phyloP scores from a whole-genome alignment of 2,329 filamentous ascomycete genomes.

The Calonectria henricotiae region DNA sequence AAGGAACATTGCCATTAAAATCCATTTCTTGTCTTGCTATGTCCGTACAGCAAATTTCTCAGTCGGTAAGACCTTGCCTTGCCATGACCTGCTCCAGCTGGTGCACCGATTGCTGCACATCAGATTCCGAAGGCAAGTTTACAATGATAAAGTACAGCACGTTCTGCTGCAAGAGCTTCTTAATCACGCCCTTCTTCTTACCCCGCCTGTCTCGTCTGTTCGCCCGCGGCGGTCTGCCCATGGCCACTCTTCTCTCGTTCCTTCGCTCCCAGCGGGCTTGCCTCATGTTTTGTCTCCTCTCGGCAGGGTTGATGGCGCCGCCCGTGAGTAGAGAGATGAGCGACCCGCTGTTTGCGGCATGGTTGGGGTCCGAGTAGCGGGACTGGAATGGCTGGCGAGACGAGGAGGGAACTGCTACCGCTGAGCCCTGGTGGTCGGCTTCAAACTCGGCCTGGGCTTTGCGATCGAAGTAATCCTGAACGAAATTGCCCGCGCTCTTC shows the following conservation, averaged over 20 bases:
- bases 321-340: constrained; percentile 32
- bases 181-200: constrained; percentile 17
- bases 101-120: constrained; percentile 29
- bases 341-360: constrained; percentile 24
- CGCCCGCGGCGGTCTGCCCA: background rate
- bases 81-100: constrained; percentile 25
- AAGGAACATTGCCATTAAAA: background rate
- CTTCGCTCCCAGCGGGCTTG: constrained; percentile 10
- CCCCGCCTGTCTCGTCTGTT: background rate
- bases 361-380: constrained; percentile 27
- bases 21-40: background rate
- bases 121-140: constrained; percentile 20
- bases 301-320: constrained; percentile 22
- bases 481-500: constrained; percentile 26
- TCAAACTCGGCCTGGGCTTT: constrained; percentile 28
- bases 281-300: constrained; percentile 11
- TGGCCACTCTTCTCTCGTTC: constrained; percentile 15
- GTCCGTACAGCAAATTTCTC: background rate
- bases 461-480: constrained; percentile 32
- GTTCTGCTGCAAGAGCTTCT: constrained; percentile 17
- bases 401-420: background rate
- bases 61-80: constrained; percentile 4
- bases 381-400: constrained; percentile 19
- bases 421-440: constrained; percentile 13
- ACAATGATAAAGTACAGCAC: constrained; percentile 30